phyloP scores from a whole-genome alignment of 495 filamentous ascomycete species.

The Penicillium daleae region DNA sequence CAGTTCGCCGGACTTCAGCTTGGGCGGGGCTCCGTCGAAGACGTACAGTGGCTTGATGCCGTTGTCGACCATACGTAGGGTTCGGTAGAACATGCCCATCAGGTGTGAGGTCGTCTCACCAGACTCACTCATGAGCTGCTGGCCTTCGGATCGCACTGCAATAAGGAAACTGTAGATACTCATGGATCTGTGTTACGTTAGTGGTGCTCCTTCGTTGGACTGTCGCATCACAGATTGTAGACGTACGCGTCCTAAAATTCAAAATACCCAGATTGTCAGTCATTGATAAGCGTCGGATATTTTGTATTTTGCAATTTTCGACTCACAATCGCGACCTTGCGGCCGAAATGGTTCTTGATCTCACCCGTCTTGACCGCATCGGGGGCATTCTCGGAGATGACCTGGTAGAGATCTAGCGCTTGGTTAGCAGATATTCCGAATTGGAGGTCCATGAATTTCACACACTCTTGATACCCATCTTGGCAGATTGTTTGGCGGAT shows the following conservation, averaged over 20 bases:
- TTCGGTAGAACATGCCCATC: constrained; percentile 99
- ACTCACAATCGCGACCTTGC: constrained; percentile 94
- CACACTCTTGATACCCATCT: constrained; percentile 89
- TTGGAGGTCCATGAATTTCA: not conserved
- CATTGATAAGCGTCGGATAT: not conserved
- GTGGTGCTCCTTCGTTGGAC: constrained; percentile 2
- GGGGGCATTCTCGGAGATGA: constrained; percentile 90
- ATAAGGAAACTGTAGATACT: constrained; percentile 98
- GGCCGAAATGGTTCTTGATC: constrained; percentile 97
- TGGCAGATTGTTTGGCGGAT: constrained; percentile 23
- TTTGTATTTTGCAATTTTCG: not conserved
- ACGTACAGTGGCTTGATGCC: constrained; percentile 98
- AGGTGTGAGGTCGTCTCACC: constrained; percentile 97
- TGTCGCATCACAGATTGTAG: constrained; percentile 6
- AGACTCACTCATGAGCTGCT: constrained; percentile 90
- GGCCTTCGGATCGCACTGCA: constrained; percentile 92
- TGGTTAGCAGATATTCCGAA: constrained; percentile 14
- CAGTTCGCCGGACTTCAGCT: constrained; percentile 93
- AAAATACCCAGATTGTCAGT: constrained; percentile 21
- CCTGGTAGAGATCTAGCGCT: constrained; percentile 68
- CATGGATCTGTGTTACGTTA: constrained; percentile 74
- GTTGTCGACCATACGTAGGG: constrained; percentile 95
- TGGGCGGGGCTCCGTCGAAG: constrained; percentile 95
- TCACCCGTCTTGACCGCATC: constrained; percentile 95
- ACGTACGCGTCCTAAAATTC: constrained; percentile 79